Conservation (phyloP, 805 yeast species). For the Yueomyces sp. region DNA sequence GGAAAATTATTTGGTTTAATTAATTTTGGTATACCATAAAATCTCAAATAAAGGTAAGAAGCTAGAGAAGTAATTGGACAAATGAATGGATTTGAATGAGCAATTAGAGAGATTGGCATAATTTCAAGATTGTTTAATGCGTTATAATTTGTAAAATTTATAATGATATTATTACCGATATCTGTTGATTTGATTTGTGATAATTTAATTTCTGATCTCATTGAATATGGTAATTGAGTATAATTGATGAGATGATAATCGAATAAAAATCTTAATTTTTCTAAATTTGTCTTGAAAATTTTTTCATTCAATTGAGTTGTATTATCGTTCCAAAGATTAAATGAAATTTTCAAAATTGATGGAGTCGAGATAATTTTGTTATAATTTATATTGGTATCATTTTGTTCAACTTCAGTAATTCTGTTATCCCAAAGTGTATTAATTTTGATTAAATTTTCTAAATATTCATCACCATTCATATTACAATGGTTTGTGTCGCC, state of each 20-base stretch:
- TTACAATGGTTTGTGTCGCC: not conserved
- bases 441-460: slow-evolving; percentile 10
- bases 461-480: slow-evolving; percentile 9
- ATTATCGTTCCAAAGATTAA: slow-evolving; percentile 19
- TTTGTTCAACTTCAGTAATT: not conserved
- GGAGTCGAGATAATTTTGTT: slow-evolving; percentile 1
- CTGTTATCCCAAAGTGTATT: slow-evolving; percentile 6
- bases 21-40: slow-evolving; percentile 16
- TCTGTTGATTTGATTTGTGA: not conserved
- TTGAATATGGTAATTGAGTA: slow-evolving; percentile 11
- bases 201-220: slow-evolving; percentile 15
- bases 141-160: not conserved
- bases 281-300: slow-evolving; percentile 17
- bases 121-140: slow-evolving; percentile 1
- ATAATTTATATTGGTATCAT: not conserved
- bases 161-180: not conserved
- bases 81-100: slow-evolving; percentile 15
- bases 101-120: slow-evolving; percentile 8
- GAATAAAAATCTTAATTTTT: slow-evolving; percentile 17
- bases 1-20: slow-evolving; percentile 23
- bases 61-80: slow-evolving; percentile 22
- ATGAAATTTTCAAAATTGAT: slow-evolving; percentile 12
- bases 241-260: slow-evolving; percentile 20
- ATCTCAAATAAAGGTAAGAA: slow-evolving; percentile 16
- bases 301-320: slow-evolving; percentile 13